These are phyloP conservation scores for Lepidium aucheri DNA, from an alignment of 345 rosid species.

Conservation along the genomic window DNA sequence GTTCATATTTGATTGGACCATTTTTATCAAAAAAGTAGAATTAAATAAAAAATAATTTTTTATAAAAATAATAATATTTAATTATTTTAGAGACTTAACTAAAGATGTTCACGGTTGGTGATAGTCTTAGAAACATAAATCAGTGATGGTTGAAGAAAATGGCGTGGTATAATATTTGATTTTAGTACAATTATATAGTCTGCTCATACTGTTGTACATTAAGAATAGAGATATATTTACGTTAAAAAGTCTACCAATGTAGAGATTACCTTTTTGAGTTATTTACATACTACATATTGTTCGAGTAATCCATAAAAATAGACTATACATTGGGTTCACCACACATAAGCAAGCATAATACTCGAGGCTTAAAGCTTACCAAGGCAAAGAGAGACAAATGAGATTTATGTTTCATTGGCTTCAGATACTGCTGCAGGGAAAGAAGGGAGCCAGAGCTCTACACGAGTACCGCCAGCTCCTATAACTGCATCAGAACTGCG, in stretches of 20 bases:
- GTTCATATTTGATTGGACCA: too few relatives aligned
- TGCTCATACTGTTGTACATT: not conserved
- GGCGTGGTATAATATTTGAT: too few relatives aligned
- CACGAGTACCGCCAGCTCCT: constrained; percentile 78
- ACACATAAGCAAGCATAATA: constrained; percentile 5
- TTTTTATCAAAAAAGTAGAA: too few relatives aligned
- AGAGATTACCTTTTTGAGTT: not conserved
- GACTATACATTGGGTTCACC: constrained; percentile 18
- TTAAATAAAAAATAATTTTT: too few relatives aligned
- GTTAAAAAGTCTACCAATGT: constrained; percentile 2
- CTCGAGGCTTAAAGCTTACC: not conserved
- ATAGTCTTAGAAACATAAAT: too few relatives aligned
- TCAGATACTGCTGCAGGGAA: constrained; percentile 34
- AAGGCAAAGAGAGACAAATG: not conserved
- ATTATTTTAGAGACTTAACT: too few relatives aligned
- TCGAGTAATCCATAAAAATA: not conserved
- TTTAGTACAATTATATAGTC: too few relatives aligned
- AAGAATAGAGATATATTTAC: constrained; percentile 4
- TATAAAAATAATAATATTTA: too few relatives aligned
- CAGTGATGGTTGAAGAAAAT: too few relatives aligned
- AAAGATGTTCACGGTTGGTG: too few relatives aligned
- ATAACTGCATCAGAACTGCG: constrained; percentile 50
- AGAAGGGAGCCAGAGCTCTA: constrained; percentile 85
- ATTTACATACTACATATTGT: constrained; percentile 19
- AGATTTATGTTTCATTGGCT: constrained; percentile 8